Conservation (phyloP, 805 yeast species). For the Candida piceae region DNA sequence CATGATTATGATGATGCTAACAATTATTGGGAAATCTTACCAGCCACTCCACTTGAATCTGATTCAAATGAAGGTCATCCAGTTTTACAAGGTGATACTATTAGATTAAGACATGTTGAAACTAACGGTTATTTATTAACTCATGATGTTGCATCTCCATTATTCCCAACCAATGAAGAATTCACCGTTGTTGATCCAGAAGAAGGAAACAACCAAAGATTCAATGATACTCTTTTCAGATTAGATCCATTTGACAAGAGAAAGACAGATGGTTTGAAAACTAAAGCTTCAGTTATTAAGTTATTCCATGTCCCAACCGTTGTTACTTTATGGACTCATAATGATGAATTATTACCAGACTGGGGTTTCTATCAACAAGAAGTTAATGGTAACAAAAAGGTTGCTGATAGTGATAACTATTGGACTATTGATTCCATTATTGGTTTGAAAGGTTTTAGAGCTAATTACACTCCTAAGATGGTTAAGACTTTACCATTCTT, state of each 20-base stretch:
- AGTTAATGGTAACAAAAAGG: constrained; percentile 88
- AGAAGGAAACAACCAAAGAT: constrained; percentile 47
- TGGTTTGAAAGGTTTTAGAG: constrained; percentile 60
- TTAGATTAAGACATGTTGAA: constrained; percentile 76
- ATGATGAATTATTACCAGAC: constrained; percentile 79
- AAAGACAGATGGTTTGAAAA: constrained; percentile 49
- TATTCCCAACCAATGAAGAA: constrained; percentile 89
- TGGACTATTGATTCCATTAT: constrained; percentile 77
- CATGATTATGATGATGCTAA: constrained; percentile 50
- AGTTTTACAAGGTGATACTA: constrained; percentile 63
- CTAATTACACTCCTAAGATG: constrained; percentile 57
- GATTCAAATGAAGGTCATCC: constrained; percentile 38
- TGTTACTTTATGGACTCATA: constrained; percentile 93
- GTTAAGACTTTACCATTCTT: constrained; percentile 66
- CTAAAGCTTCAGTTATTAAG: constrained; percentile 65
- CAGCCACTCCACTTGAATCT: constrained; percentile 44
- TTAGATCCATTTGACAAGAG: constrained; percentile 56
- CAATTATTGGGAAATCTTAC: constrained; percentile 84
- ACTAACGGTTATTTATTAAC: constrained; percentile 79
- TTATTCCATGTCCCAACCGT: constrained; percentile 79
- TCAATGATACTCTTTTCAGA: constrained; percentile 74
- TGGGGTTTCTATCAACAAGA: constrained; percentile 94
- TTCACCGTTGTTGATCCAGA: constrained; percentile 70
- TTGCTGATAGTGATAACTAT: constrained; percentile 56
- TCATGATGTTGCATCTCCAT: constrained; percentile 96